phyloP scores from a whole-genome alignment of 2,329 filamentous ascomycete genomes.

The Neoascochyta sp. region DNA sequence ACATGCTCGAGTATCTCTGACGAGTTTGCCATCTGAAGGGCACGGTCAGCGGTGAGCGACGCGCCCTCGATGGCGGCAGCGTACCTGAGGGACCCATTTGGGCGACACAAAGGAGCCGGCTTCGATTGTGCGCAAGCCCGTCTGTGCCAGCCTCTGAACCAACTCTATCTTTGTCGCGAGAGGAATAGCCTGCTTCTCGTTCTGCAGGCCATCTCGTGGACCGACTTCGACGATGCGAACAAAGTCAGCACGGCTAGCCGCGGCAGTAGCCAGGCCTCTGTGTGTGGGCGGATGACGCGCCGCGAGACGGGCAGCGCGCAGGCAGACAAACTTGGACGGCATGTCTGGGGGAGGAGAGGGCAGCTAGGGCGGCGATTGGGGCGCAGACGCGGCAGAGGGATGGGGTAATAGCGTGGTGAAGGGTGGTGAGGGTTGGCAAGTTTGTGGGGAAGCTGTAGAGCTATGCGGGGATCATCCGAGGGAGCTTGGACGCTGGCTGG shows the following conservation, averaged over 20 bases:
- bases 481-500: conserved; percentile 9
- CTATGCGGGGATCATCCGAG: conserved; percentile 10
- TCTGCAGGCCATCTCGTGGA: conserved; percentile 81
- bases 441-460: conserved; percentile 5
- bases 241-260: conserved; percentile 40
- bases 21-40: conserved; percentile 69
- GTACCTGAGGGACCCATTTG: conserved; percentile 78
- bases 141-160: conserved; percentile 63
- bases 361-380: conserved; percentile 3
- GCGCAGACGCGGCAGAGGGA: conserved; percentile 3
- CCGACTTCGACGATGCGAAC: conserved; percentile 75
- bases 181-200: conserved; percentile 70
- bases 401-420: conserved; percentile 9
- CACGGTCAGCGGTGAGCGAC: conserved; percentile 39
- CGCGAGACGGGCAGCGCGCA: conserved; percentile 35
- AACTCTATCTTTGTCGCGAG: conserved; percentile 72
- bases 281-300: conserved; percentile 30
- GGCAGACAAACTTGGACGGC: conserved; percentile 29
- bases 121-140: conserved; percentile 71
- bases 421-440: conserved; percentile 6
- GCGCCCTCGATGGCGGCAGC: background rate
- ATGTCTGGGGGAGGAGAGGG: conserved; percentile 15
- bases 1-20: conserved; percentile 69
- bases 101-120: conserved; percentile 79
- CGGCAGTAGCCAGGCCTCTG: conserved; percentile 31